phyloP scores from a whole-genome alignment of 371 early-diverging fungal genomes.

The Saksenaea oblongispora region DNA sequence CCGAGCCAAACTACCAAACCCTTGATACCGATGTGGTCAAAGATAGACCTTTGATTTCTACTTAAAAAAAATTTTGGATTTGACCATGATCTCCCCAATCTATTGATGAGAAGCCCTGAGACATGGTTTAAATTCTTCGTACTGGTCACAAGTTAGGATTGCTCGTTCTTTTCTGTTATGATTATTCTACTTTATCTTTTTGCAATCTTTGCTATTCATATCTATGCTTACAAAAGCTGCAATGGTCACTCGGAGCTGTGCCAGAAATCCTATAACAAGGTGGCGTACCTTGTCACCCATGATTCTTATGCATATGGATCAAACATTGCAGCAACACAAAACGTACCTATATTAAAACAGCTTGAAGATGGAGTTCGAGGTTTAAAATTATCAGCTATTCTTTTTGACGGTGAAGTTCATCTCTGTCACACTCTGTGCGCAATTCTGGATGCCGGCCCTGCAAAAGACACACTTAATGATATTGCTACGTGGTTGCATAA shows the following conservation, averaged over 20 bases:
- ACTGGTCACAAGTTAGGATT: background rate
- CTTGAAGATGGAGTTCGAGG: slow-evolving; percentile 73
- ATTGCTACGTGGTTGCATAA: slow-evolving; percentile 57
- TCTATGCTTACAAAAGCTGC: slow-evolving; percentile 30
- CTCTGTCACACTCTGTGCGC: slow-evolving; percentile 68
- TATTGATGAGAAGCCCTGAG: too few species aligned
- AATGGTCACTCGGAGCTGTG: slow-evolving; percentile 72
- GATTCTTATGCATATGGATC: slow-evolving; percentile 66
- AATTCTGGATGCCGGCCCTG: slow-evolving; percentile 61
- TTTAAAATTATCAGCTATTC: slow-evolving; percentile 68
- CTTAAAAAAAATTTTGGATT: too few species aligned
- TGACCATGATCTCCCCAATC: too few species aligned
- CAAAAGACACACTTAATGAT: slow-evolving; percentile 43
- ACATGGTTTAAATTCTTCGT: too few species aligned
- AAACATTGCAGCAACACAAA: slow-evolving; percentile 65
- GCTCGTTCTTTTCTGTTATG: background rate
- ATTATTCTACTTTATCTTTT: background rate
- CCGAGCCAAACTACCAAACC: too few species aligned
- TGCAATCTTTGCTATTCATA: background rate
- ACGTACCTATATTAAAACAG: slow-evolving; percentile 55
- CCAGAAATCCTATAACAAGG: slow-evolving; percentile 47
- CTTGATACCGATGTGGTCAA: too few species aligned
- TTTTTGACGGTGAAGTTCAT: slow-evolving; percentile 57
- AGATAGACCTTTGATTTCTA: too few species aligned
- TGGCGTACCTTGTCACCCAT: slow-evolving; percentile 70